phyloP scores from a whole-genome alignment of 768 basidiomycete species.

The Kwoniella bestiolae region DNA sequence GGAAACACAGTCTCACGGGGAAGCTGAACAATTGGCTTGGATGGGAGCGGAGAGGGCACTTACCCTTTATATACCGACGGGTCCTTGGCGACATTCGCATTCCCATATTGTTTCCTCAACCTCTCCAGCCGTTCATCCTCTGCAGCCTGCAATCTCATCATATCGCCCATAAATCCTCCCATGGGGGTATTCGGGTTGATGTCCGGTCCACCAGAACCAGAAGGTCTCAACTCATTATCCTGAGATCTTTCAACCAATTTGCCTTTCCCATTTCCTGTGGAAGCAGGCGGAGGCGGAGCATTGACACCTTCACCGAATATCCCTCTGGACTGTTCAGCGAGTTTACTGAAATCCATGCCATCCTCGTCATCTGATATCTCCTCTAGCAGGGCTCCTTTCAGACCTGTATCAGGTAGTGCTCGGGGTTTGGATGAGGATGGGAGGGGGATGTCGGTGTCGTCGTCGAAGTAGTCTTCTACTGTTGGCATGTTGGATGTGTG shows the following conservation, averaged over 20 bases:
- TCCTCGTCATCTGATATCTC: slow-evolving; percentile 69
- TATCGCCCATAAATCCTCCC: slow-evolving; percentile 58
- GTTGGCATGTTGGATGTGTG: slow-evolving; percentile 65
- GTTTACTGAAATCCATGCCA: slow-evolving; percentile 42
- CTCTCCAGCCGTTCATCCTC: slow-evolving; percentile 32
- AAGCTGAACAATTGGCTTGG: neutral
- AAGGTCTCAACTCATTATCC: slow-evolving; percentile 26
- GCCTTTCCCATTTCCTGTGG: slow-evolving; percentile 30
- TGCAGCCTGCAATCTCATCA: slow-evolving; percentile 54
- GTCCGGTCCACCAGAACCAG: slow-evolving; percentile 15
- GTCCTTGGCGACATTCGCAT: slow-evolving; percentile 40
- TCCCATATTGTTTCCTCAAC: slow-evolving; percentile 51
- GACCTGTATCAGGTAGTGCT: slow-evolving; percentile 67
- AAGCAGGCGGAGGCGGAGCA: slow-evolving; percentile 24
- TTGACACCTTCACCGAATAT: slow-evolving; percentile 44
- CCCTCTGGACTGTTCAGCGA: slow-evolving; percentile 48
- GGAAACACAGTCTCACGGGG: neutral
- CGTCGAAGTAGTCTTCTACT: slow-evolving; percentile 81
- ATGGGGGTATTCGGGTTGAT: slow-evolving; percentile 50
- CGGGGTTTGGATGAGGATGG: slow-evolving; percentile 60
- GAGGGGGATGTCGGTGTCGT: slow-evolving; percentile 88
- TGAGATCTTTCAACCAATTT: slow-evolving; percentile 38
- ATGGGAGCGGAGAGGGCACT: slow-evolving; percentile 12
- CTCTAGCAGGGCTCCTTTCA: slow-evolving; percentile 76
- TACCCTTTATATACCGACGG: slow-evolving; percentile 50